A percentile compares a stretch with the other conserved stretches of the same genome.
phyloP scores from a whole-genome alignment of 176 grass and related monocot genomes.

The Puya raimondii region DNA sequence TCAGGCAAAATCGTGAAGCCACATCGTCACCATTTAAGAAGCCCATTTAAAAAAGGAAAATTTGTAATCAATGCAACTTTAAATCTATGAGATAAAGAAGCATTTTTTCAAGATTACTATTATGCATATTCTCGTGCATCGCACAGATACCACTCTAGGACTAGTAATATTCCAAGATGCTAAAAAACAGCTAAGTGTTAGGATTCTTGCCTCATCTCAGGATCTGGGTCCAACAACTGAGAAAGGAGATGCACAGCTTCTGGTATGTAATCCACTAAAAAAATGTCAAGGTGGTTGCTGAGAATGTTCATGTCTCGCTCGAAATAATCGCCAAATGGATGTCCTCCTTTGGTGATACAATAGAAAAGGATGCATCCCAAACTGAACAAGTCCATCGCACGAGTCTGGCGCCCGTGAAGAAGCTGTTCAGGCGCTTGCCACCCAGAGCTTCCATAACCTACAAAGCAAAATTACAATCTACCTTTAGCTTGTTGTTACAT shows the following conservation, averaged over 20 bases:
- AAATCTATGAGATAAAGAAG: too few species aligned
- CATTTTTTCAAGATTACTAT: too few species aligned
- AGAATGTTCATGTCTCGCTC: constrained; percentile 78
- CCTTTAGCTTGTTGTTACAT: background rate
- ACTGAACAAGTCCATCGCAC: constrained; percentile 88
- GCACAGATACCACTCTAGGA: too few species aligned
- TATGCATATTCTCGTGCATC: too few species aligned
- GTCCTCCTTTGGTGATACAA: constrained; percentile 78
- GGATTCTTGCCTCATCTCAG: constrained; percentile 39
- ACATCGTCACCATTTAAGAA: too few species aligned
- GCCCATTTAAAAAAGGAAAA: too few species aligned
- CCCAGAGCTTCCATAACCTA: constrained; percentile 81
- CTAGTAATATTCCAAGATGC: too few species aligned
- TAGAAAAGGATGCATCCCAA: constrained; percentile 90
- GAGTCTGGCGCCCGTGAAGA: constrained; percentile 53
- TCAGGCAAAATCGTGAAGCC: too few species aligned
- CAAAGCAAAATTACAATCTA: constrained; percentile 10
- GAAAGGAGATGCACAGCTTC: constrained; percentile 87
- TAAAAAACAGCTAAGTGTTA: too few species aligned
- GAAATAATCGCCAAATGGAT: constrained; percentile 86
- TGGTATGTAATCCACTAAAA: constrained; percentile 79
- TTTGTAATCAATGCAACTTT: too few species aligned
- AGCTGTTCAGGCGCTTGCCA: constrained; percentile 97
- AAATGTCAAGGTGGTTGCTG: constrained; percentile 57
- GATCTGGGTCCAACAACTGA: constrained; percentile 47